Conservation (phyloP, 2,329 filamentous ascomycete genomes). For the Periglandula ipomoeae region DNA sequence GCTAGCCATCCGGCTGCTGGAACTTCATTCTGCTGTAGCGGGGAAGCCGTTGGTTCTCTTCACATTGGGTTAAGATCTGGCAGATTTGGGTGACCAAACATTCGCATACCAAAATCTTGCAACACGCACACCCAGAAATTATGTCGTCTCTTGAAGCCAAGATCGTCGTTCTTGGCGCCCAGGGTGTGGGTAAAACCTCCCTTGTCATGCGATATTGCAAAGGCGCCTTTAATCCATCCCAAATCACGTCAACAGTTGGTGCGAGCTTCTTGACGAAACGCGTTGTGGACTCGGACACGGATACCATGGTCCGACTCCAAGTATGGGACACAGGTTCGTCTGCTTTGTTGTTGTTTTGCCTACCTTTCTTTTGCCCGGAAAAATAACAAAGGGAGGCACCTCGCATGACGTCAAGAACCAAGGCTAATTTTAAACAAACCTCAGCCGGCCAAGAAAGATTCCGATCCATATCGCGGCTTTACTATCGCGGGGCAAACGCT, state of each 20-base stretch:
- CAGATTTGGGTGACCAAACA: background rate
- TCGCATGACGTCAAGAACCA: background rate
- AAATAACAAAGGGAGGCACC: background rate
- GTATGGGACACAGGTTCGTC: slow-evolving; percentile 80
- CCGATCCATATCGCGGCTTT: slow-evolving; percentile 85
- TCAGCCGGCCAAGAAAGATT: slow-evolving; percentile 85
- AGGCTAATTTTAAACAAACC: slow-evolving; percentile 1
- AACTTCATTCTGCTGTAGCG: background rate
- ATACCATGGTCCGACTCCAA: slow-evolving; percentile 81
- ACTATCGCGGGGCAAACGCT: slow-evolving; percentile 92
- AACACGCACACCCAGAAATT: too few species aligned
- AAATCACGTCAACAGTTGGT: slow-evolving; percentile 63
- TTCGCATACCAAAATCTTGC: too few species aligned
- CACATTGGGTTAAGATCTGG: too few species aligned
- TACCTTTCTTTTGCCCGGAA: background rate
- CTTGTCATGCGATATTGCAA: slow-evolving; percentile 70
- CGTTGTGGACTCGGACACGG: slow-evolving; percentile 73
- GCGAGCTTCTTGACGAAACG: slow-evolving; percentile 74
- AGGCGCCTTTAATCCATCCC: slow-evolving; percentile 57
- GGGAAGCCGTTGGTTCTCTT: background rate
- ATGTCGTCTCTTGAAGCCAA: slow-evolving; percentile 67
- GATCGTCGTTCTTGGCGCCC: slow-evolving; percentile 70
- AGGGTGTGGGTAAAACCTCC: slow-evolving; percentile 73
- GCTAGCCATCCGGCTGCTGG: background rate
- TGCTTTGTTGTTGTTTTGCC: background rate